Base-by-base conservation (phyloP, 2,329 filamentous ascomycete genomes). In the Arthrobotrys musiformis region DNA sequence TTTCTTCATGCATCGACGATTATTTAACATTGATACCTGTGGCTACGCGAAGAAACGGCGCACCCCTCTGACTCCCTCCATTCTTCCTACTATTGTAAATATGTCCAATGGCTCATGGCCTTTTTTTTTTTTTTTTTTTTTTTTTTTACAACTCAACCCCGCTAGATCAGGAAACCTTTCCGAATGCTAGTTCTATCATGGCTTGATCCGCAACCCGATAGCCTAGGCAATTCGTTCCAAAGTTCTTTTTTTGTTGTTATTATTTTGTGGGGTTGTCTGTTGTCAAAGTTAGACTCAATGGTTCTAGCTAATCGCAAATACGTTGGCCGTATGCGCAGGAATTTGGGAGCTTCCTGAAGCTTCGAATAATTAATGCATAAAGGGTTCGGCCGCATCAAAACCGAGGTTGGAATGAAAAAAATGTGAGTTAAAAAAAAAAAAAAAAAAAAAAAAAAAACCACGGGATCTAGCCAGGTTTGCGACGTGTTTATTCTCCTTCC, bases 121-220 rank as follows among this genome's bases (percentile, higher is more conserved):
- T n/a, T n/a, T n/a, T n/a, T n/a, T n/a, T n/a, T n/a, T n/a, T n/a
- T n/a, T n/a, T n/a, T n/a, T n/a, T n/a, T n/a, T 24, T 11, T 24
- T 13, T 7, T 48, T 19, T 44, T 44, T 8, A 11, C n/a, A 48
- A 22, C 40, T 17, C 48, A 63, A 63, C 50, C n/a, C 33, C 52
- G 30, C 62, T 24, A 33, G 35, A 63, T 52, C 50, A 66, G 69
- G 60, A 72, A 72, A 72, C 2, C 69, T 46, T 64, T 42, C 60
- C 69, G 69, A 30, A 63, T 35, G 66, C 30, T 69, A 61, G 19
- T 58, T 22, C 33, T 56, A 67, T 37, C 44, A 54, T 75, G 70
- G 62, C 52, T 68, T 63, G 50, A 30, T 58, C 46, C 63, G 70
- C 63, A 68, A 75, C 35, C 46, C 63, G 70, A 75, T 62, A 44